Percentiles rank a stretch among this genome's conserved stretches.
Conservation (phyloP, 352 stramenopile species). For the Globisporangium echinulatum region DNA sequence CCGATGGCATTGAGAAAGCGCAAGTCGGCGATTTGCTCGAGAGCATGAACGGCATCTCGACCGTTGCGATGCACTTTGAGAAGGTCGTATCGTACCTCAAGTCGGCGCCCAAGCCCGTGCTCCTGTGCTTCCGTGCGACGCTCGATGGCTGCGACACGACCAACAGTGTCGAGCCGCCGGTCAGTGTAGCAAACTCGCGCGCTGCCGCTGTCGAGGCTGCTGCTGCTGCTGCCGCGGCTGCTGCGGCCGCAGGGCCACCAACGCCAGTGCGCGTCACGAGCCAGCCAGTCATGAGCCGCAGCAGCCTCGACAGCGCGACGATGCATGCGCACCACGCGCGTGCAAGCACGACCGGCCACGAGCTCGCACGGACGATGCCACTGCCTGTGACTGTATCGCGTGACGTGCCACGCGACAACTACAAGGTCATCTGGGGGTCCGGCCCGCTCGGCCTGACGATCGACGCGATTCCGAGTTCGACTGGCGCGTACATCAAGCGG, state of each 20-base stretch:
- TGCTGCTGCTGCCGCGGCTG: neutral
- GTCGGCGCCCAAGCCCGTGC: constrained; percentile 69
- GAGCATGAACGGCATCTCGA: constrained; percentile 74
- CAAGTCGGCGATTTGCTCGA: constrained; percentile 78
- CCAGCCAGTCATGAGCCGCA: constrained; percentile 8
- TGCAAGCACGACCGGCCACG: neutral
- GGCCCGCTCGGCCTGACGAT: constrained; percentile 77
- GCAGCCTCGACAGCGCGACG: constrained; percentile 8
- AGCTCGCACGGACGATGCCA: constrained; percentile 19
- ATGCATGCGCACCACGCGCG: constrained; percentile 2
- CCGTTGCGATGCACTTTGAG: constrained; percentile 68
- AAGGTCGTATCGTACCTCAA: constrained; percentile 80
- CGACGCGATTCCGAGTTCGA: constrained; percentile 47
- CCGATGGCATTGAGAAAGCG: constrained; percentile 69
- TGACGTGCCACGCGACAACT: constrained; percentile 30
- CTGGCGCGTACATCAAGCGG: constrained; percentile 80
- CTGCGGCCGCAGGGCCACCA: neutral
- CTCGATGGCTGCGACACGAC: constrained; percentile 20
- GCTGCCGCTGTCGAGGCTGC: constrained; percentile 8
- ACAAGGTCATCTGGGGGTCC: constrained; percentile 76
- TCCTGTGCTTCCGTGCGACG: constrained; percentile 56
- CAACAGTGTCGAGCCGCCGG: neutral
- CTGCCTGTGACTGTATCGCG: constrained; percentile 9
- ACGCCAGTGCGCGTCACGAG: constrained; percentile 1
- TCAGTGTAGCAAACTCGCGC: constrained; percentile 12